Percentiles rank a stretch among this genome's conserved stretches.
These are phyloP conservation scores for Lepidium campestre DNA, from an alignment of 441 rosid genomes.

Conservation along the genomic window DNA sequence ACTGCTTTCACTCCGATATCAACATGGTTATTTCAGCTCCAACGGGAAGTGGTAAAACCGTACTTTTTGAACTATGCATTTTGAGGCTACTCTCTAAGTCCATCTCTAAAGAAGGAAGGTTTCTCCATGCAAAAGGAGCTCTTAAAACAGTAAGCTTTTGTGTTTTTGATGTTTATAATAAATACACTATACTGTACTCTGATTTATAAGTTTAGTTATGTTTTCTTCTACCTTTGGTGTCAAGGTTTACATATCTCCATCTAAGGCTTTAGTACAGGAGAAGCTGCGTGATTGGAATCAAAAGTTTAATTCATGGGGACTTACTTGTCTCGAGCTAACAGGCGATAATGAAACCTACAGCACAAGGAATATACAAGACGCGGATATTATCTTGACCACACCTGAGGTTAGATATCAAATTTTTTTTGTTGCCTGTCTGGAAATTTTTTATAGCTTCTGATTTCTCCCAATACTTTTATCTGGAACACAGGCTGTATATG, in stretches of 20 bases:
- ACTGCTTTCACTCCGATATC: slow-evolving; percentile 72
- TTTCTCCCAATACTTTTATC: not conserved
- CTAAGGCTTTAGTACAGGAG: slow-evolving; percentile 97
- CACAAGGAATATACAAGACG: slow-evolving; percentile 71
- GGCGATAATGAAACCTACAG: slow-evolving; percentile 86
- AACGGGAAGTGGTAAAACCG: slow-evolving; percentile 97
- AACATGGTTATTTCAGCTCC: slow-evolving; percentile 98
- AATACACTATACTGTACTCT: not conserved
- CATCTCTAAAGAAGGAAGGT: slow-evolving; percentile 56
- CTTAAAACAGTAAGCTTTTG: slow-evolving; percentile 69
- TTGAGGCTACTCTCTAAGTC: slow-evolving; percentile 82
- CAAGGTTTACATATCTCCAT: slow-evolving; percentile 89
- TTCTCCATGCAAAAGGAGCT: slow-evolving; percentile 71
- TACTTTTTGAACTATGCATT: slow-evolving; percentile 88
- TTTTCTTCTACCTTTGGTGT: slow-evolving; percentile 22
- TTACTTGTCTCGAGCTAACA: slow-evolving; percentile 87
- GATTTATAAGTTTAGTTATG: slow-evolving; percentile 3
- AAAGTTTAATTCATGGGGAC: slow-evolving; percentile 77
- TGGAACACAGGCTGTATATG: not conserved
- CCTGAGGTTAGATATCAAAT: slow-evolving; percentile 67
- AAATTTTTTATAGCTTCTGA: not conserved
- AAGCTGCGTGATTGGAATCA: slow-evolving; percentile 92
- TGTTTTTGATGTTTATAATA: not conserved
- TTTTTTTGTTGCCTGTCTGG: not conserved
- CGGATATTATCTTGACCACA: slow-evolving; percentile 88